Percentiles rank a stretch among this genome's conserved stretches.
Evolutionary conservation across 257 asterid species (phyloP).

Genomic region (Ophiorrhiza pumila): DNA sequence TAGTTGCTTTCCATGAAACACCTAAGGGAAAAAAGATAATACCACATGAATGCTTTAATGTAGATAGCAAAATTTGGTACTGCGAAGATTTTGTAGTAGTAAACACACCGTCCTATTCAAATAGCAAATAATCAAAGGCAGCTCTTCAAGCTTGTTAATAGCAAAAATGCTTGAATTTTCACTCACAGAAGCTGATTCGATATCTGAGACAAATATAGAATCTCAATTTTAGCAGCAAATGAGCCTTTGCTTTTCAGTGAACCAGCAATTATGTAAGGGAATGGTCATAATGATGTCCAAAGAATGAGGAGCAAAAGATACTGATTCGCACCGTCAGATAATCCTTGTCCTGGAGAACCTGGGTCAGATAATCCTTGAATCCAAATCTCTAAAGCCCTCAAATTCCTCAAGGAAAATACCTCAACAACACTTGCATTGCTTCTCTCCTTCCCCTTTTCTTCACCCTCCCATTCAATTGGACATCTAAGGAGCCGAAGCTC

Average conservation of each 20-base stretch:
- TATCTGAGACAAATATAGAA: conserved; percentile 44
- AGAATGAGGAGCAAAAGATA: conserved; percentile 17
- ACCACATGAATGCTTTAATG: neutral
- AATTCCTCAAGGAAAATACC: too few relatives aligned
- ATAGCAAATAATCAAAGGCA: conserved; percentile 64
- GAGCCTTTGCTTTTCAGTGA: conserved; percentile 9
- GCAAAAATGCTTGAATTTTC: conserved; percentile 37
- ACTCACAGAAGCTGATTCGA: conserved; percentile 38
- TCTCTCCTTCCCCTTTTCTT: too few relatives aligned
- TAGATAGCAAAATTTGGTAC: neutral
- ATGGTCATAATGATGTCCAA: conserved; percentile 3
- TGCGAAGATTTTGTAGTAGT: neutral
- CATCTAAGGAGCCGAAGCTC: too few relatives aligned
- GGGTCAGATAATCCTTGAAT: too few relatives aligned
- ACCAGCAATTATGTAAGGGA: neutral
- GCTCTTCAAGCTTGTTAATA: conserved; percentile 69
- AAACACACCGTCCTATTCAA: conserved; percentile 65
- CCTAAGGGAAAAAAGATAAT: neutral
- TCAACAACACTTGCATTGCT: too few relatives aligned
- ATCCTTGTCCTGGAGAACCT: conserved; percentile 42
- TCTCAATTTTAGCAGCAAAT: conserved; percentile 27
- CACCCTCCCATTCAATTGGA: too few relatives aligned
- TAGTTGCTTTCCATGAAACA: neutral
- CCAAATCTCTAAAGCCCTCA: too few relatives aligned
- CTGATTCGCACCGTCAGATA: conserved; percentile 39